Evolutionary conservation across 305 asterid genomes (phyloP), one percentile per base, ranked within the genome.

Genomic region (Fraxinus albicans): DNA sequence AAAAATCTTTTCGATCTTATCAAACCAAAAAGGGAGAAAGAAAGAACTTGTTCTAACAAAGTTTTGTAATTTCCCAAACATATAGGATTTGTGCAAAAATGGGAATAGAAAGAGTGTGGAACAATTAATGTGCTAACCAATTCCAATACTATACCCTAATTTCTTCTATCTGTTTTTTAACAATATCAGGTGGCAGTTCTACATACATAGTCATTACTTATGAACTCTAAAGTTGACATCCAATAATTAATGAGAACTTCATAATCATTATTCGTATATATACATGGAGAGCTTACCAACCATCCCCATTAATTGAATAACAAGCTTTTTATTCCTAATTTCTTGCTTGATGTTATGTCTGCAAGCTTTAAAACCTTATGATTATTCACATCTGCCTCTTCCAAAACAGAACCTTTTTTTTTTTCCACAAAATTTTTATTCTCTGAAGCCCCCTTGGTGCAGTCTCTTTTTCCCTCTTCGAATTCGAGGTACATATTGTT

Each of bases 221-320:
- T 33, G 76, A 72, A 27, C 40, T 13, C 23, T 31, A 72, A 29
- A 33, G 76, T 69, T 33, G 76, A 72, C 76, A 33, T 6, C 76
- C 76, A 72, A 72, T 72, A 72, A 72, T 72, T 33, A 17, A 72
- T 72, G 76, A 72, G 23, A 72, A 33, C 76, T 72, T 33, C 35
- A 33, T 31, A 72, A 55, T 55, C n/a, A 55, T 55, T 55, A 55
- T 55, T 55, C 10, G 25, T 72, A 75, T 42, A 63, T 78, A 58
- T 58, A 86, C 84, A 85, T 88, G 76, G 90, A 87, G 86, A 88
- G 89, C 84, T 85, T 82, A 90, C 91, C 92, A 88, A 90, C 87
- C 86, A 79, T 78, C 29, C 73, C 82, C 85, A 84, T 83, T 72
- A 75, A 84, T 87, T 86, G 67, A 74, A 70, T 81, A 42, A 34